Conservation (phyloP, 169 alveolate genomes). For the Eimeria necatrix region DNA sequence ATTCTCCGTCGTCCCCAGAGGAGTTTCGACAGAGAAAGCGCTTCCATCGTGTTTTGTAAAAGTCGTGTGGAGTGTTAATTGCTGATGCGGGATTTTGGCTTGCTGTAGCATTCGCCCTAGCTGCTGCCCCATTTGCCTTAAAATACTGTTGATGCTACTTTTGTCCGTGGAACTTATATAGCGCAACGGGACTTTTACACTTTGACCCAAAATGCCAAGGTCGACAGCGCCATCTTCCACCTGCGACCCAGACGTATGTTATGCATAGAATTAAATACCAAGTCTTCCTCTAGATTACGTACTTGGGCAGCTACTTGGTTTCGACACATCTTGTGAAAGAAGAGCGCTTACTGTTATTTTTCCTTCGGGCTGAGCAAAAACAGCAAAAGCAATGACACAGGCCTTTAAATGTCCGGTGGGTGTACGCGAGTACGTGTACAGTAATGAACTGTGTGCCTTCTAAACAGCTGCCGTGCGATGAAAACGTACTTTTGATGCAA, state of each 20-base stretch:
- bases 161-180: conserved; percentile 44
- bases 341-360: too few relatives aligned
- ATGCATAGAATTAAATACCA: neutral
- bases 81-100: conserved; percentile 48
- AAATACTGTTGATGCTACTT: conserved; percentile 2
- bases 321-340: too few relatives aligned
- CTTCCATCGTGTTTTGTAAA: conserved; percentile 38
- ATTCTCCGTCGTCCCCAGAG: conserved; percentile 52
- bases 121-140: conserved; percentile 34
- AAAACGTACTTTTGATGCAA: conserved; percentile 18
- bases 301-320: too few relatives aligned
- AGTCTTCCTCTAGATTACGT: too few relatives aligned
- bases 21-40: conserved; percentile 35
- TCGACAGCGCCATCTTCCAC: conserved; percentile 66
- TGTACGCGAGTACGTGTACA: too few relatives aligned
- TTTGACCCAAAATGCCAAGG: conserved; percentile 25
- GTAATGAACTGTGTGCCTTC: too few relatives aligned
- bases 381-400: too few relatives aligned
- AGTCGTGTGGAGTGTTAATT: neutral
- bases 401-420: too few relatives aligned
- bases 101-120: conserved; percentile 45
- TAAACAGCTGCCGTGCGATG: too few relatives aligned
- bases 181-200: conserved; percentile 9
- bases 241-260: neutral
- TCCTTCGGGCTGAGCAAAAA: too few relatives aligned